Evolutionary conservation across 1,284 basidiomycete species (phyloP).

Genomic region (Ceratobasidium sp.): DNA sequence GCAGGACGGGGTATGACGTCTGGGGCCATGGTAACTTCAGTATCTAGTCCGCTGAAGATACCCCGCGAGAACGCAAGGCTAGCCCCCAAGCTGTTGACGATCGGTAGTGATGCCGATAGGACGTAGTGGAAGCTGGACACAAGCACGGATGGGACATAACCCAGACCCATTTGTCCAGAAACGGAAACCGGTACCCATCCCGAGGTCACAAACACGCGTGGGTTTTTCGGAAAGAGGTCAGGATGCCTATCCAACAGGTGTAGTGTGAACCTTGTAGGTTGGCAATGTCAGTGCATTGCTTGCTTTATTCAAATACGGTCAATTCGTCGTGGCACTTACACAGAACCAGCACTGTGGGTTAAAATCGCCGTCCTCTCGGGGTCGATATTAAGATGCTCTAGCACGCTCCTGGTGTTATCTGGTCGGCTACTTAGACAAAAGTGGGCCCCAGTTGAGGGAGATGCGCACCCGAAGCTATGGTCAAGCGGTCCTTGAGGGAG

Average conservation of each 20-base stretch:
- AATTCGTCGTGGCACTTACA: constrained; percentile 12
- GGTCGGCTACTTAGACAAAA: neutral
- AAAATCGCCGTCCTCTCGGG: constrained; percentile 17
- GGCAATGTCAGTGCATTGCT: neutral
- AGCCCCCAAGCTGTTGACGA: constrained; percentile 14
- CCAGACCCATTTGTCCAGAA: constrained; percentile 32
- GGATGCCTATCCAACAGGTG: constrained; percentile 28
- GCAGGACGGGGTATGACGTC: constrained; percentile 15
- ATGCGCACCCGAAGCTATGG: constrained; percentile 27
- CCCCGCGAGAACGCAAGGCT: constrained; percentile 29
- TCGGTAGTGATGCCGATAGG: constrained; percentile 10
- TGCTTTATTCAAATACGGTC: constrained; percentile 2
- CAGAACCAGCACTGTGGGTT: constrained; percentile 31
- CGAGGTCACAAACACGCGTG: constrained; percentile 34
- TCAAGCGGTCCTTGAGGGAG: constrained; percentile 9
- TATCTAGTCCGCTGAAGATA: constrained; percentile 3
- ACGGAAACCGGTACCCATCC: constrained; percentile 35
- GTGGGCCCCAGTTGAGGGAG: neutral
- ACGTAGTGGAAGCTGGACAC: constrained; percentile 30
- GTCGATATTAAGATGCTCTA: constrained; percentile 28
- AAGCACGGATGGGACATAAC: constrained; percentile 11
- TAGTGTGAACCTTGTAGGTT: constrained; percentile 28
- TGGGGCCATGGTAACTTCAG: constrained; percentile 5
- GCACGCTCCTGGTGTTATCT: constrained; percentile 36
- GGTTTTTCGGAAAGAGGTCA: constrained; percentile 32